Evolutionary conservation across 1,284 basidiomycete species (phyloP), one percentile per base, ranked within the genome.

Genomic region (Pulveroboletus sp.): DNA sequence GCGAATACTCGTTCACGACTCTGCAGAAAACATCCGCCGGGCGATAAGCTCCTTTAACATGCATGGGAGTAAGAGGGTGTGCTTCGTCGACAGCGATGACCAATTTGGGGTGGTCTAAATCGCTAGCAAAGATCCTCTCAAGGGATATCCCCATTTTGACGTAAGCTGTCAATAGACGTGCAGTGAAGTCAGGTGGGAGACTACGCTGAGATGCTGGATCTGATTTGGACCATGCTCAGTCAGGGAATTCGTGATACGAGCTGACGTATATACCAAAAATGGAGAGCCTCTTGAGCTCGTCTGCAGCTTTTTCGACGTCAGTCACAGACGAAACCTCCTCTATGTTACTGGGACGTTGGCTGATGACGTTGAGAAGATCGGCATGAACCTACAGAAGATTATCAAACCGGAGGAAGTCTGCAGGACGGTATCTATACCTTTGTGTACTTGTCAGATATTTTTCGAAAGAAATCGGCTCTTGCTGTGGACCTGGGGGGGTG

Each of bases 41-140:
- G 0, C 35, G 48, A 33, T 64, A 53, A 40, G 1, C 3, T 26
- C 5, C 35, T 15, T 17, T 4, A 5, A 1, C 2, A 24, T 7
- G n/a, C 10, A 14, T 5, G n/a, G n/a, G 26, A 33, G 43, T 45
- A 4, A 56, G 49, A 3, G 49, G 20, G n/a, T 56, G 49, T 18
- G 49, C 59, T 20, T 60, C 59, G 24, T 60, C 59, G 8, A 60
- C 5, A 5, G 49, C 43, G 5, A 60, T 50, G 9, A 61, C 49
- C 14, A 60, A 54, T 29, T 25, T 63, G 46, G 49, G 47, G 2
- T n/a, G 9, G 25, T 50, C 14, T 3, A 44, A 33, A 8, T 20
- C 0, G 7, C 42, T 36, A 2, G 25, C 3, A 18, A 60, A 31
- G 4, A 60, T 24, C 4, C 5, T 9, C 5, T 31, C 14, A 7